Evolutionary conservation across 139 green algal species (phyloP).

Genomic region (Chlorella sp.): DNA sequence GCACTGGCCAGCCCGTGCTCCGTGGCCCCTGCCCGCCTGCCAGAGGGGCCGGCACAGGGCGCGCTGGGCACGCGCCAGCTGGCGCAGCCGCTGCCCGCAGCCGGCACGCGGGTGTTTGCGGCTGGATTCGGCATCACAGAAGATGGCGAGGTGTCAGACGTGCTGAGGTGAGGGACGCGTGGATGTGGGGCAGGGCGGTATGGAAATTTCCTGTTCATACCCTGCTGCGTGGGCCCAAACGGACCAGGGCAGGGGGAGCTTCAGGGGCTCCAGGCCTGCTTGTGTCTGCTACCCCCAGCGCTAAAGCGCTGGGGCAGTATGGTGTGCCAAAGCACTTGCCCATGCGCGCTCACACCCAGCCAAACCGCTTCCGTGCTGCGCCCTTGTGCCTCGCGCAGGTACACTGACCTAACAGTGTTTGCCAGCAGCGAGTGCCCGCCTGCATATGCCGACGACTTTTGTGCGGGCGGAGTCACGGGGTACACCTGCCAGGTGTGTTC

Average conservation of each 20-base stretch:
- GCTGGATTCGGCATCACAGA: background rate
- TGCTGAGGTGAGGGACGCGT: background rate
- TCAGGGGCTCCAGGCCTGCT: too few relatives aligned
- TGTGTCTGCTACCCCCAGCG: too few relatives aligned
- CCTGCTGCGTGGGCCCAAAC: too few relatives aligned
- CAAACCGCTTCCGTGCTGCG: too few relatives aligned
- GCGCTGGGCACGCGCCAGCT: background rate
- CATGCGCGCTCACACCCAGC: too few relatives aligned
- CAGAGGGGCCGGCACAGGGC: background rate
- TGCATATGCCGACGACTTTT: background rate
- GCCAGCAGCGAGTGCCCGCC: background rate
- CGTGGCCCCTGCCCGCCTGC: background rate
- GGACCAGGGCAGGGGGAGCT: too few relatives aligned
- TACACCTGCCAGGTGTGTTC: conserved; percentile 2
- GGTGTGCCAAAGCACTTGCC: too few relatives aligned
- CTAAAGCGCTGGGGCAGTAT: too few relatives aligned
- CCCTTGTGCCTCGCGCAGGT: background rate
- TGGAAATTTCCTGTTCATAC: too few relatives aligned
- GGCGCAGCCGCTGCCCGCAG: background rate
- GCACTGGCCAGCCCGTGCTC: background rate
- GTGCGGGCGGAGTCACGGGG: background rate
- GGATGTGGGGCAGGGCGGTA: too few relatives aligned
- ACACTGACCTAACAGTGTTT: background rate
- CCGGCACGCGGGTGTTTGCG: background rate
- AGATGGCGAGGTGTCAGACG: background rate